A percentile compares a stretch with the other conserved stretches of the same genome.
Evolutionary conservation across 441 rosid species (phyloP).

Genomic region (Cnidoscolus chayamansa): DNA sequence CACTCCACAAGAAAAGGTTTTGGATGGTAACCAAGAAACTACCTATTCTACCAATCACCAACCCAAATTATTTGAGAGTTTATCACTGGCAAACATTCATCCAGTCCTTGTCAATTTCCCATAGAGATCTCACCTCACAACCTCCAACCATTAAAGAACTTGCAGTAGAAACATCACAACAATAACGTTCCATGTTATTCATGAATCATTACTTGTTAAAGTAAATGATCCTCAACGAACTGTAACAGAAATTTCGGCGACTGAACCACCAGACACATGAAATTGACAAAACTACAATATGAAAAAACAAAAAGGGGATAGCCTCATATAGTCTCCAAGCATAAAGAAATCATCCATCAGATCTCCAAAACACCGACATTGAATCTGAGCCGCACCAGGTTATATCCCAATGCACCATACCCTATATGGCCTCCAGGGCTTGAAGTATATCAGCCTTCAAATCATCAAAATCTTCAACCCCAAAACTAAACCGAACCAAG

Average conservation of each 20-base stretch:
- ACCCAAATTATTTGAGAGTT: too few relatives aligned
- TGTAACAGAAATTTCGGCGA: conserved; percentile 6
- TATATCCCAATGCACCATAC: neutral
- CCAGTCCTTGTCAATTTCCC: too few relatives aligned
- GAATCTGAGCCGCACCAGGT: too few relatives aligned
- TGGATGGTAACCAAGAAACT: too few relatives aligned
- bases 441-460: conserved; percentile 86
- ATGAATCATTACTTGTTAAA: neutral
- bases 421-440: conserved; percentile 63
- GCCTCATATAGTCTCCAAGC: conserved; percentile 37
- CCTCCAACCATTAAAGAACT: too few relatives aligned
- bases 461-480: conserved; percentile 85
- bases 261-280: conserved; percentile 21
- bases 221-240: conserved; percentile 5
- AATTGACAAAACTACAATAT: neutral
- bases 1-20: too few relatives aligned
- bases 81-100: too few relatives aligned
- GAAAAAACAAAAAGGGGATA: neutral
- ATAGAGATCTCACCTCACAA: too few relatives aligned
- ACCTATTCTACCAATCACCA: too few relatives aligned
- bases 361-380: neutral
- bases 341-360: neutral
- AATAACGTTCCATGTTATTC: neutral
- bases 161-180: neutral
- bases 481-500: conserved; percentile 89